Base-by-base conservation (phyloP, 2,329 filamentous ascomycete genomes). In the Aureobasidium mangrovei region DNA sequence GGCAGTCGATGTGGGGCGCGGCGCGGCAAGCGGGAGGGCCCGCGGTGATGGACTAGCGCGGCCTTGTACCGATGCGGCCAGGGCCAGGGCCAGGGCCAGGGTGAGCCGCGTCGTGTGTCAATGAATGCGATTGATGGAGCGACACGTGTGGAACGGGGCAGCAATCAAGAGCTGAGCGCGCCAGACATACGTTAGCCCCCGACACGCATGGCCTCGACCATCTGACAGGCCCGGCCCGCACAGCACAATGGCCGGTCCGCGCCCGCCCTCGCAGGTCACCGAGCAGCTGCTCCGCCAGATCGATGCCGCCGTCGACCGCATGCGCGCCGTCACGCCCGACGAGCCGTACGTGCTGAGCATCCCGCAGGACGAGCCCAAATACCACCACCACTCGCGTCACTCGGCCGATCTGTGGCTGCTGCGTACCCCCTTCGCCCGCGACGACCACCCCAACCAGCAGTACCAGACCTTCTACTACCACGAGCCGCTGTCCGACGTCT, bases 401-500 rank as follows among this genome's bases (percentile, higher is more conserved):
- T 63, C 71, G 62, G 63, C 68, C 56, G 60, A 66, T 55, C 64
- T 65, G 56, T 76, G 73, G 73, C 70, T 70, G 57, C 57, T 60
- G 31, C 71, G 76, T 54, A 76, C 75, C 2, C 75, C 79, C 3
- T 84, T 83, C 65, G 67, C 69, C 48, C 67, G 66, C 18, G 70
- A 76, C 58, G 81, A 84, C 65, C 75, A 81, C 61, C 64, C 67
- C 44, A 71, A 76, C 60, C 70, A 81, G 51, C 81, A 84, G 63
- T 84, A 84, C 65, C 73, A 81, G 70, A 83, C 79, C 55, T 83
- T 80, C 60, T 68, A 80, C 53, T 78, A 76, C 54, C 79, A 81
- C 64, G 77, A 82, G 62, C 74, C 74, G 33, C 75, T 76, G 56
- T 44, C 56, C 4, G 49, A 57, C 42, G 33, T 57, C 29, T 54